Evolutionary conservation across 495 filamentous ascomycete genomes (phyloP).

Genomic region (Lophium mytilinum): DNA sequence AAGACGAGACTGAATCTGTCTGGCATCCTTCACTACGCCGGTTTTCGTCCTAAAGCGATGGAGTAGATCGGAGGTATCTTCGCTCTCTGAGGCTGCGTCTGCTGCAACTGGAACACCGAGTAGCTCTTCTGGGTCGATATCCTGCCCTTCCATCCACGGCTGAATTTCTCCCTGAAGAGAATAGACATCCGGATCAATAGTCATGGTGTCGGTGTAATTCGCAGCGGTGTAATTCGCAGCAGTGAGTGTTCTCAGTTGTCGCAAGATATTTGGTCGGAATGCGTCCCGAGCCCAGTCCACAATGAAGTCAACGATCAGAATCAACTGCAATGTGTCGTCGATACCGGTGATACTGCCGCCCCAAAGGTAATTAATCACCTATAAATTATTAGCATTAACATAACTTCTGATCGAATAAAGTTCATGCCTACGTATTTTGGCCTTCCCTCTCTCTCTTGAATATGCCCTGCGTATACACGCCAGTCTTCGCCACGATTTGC

Average conservation of each 20-base stretch:
- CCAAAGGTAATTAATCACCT: slow-evolving; percentile 4
- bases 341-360: neutral
- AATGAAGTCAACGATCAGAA: slow-evolving; percentile 11
- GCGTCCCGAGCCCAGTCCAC: slow-evolving; percentile 5
- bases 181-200: slow-evolving; percentile 1
- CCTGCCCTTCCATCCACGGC: slow-evolving; percentile 4
- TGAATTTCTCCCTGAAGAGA: slow-evolving; percentile 2
- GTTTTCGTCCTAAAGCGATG: neutral
- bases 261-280: neutral
- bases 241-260: neutral
- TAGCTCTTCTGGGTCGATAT: neutral
- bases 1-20: neutral
- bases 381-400: neutral
- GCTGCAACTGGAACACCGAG: neutral
- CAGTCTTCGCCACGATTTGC: slow-evolving; percentile 8
- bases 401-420: neutral
- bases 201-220: neutral
- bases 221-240: neutral
- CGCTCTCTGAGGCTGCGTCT: neutral
- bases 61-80: neutral
- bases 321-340: slow-evolving; percentile 4
- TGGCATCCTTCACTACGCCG: neutral
- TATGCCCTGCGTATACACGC: slow-evolving; percentile 3
- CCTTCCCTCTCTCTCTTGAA: neutral
- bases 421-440: neutral